Evolutionary conservation across 768 basidiomycete genomes (phyloP).

Genomic region (Russula dissimulans): DNA sequence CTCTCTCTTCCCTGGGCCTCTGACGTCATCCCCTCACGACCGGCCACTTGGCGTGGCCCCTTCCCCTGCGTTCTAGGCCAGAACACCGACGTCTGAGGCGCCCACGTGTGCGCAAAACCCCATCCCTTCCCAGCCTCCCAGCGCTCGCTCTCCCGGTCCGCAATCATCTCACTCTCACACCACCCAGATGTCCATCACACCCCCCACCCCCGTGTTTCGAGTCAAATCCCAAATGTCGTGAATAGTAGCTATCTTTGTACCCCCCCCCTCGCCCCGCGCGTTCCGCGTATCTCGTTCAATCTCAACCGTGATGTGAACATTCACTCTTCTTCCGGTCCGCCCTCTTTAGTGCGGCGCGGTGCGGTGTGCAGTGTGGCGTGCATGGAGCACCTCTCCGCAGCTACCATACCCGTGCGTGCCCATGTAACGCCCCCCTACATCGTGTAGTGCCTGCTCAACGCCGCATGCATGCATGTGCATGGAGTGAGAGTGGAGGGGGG

Average conservation of each 20-base stretch:
- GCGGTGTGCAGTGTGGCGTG: not conserved
- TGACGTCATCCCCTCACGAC: not conserved
- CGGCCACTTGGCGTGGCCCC: not conserved
- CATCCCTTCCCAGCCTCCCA: not conserved
- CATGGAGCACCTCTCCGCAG: not conserved
- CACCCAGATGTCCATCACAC: too few relatives aligned
- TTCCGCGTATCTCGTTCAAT: not conserved
- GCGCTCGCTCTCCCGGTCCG: not conserved
- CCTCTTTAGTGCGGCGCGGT: not conserved
- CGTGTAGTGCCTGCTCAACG: conserved; percentile 2
- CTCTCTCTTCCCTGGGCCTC: not conserved
- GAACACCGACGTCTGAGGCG: not conserved
- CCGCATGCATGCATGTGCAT: not conserved
- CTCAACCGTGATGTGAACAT: not conserved
- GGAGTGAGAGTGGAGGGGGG: too few relatives aligned
- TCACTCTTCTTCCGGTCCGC: not conserved
- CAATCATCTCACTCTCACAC: too few relatives aligned
- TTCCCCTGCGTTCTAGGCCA: not conserved
- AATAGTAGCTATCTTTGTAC: too few relatives aligned
- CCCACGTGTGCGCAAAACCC: not conserved
- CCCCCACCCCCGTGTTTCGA: not conserved
- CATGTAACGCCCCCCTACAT: not conserved
- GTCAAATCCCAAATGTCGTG: too few relatives aligned
- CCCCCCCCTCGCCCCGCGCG: not conserved
- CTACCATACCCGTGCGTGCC: not conserved